Conservation (phyloP, 257 asterid genomes). For the Solanum okadae region DNA sequence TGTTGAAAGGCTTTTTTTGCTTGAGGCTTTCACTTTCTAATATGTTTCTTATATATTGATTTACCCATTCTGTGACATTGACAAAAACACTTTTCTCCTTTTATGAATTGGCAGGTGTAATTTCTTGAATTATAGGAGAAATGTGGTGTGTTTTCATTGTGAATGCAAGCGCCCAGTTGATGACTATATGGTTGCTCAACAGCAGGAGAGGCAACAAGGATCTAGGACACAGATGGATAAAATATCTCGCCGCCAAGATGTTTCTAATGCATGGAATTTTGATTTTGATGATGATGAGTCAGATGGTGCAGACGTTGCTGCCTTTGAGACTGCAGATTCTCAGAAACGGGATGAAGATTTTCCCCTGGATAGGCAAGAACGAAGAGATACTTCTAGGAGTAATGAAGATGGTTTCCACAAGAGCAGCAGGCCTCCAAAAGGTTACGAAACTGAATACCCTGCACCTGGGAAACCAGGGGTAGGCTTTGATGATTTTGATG, state of each 20-base stretch:
- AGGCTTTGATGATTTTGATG: constrained; percentile 92
- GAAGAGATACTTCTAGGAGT: constrained; percentile 26
- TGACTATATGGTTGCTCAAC: constrained; percentile 47
- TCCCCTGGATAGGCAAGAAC: constrained; percentile 22
- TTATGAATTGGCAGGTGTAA: constrained; percentile 54
- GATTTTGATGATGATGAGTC: constrained; percentile 96
- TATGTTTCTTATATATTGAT: background rate
- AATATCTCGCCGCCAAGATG: constrained; percentile 33
- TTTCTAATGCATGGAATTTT: constrained; percentile 88
- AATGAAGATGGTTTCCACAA: constrained; percentile 27
- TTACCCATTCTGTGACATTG: background rate
- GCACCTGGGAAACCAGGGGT: constrained; percentile 28
- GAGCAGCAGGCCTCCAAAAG: constrained; percentile 26
- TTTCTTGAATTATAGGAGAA: constrained; percentile 92
- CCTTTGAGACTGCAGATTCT: constrained; percentile 92
- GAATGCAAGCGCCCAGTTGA: constrained; percentile 92
- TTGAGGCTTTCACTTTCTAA: background rate
- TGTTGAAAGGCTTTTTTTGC: background rate
- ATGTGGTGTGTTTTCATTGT: constrained; percentile 86
- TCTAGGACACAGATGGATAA: constrained; percentile 37
- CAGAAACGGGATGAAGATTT: constrained; percentile 36
- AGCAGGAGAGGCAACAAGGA: constrained; percentile 37
- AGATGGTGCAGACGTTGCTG: constrained; percentile 94
- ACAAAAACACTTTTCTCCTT: background rate
- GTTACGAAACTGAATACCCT: constrained; percentile 28